Conservation (phyloP, 257 asterid species). For the Penstemon barbatus region DNA sequence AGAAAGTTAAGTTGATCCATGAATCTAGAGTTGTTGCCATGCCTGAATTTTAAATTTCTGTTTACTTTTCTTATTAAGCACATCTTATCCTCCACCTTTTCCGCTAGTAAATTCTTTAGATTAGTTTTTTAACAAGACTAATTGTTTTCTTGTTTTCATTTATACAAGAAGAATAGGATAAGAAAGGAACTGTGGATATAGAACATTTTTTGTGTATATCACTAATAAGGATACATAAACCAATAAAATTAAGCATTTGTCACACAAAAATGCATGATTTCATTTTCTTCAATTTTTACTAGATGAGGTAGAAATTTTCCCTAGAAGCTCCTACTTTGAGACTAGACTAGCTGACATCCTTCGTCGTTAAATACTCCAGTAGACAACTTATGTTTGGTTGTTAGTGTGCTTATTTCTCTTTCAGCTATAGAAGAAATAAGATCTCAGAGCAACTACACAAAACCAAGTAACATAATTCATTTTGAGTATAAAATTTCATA, state of each 20-base stretch:
- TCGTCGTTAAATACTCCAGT: no score
- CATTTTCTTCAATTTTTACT: neutral
- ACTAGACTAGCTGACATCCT: no score
- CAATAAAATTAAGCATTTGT: neutral
- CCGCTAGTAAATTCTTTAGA: neutral
- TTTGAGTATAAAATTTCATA: neutral
- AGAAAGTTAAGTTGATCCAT: neutral
- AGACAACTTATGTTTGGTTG: no score
- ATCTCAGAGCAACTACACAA: neutral
- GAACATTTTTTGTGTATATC: neutral
- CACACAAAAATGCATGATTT: neutral
- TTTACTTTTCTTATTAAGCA: conserved; percentile 6
- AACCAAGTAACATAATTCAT: neutral
- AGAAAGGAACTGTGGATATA: neutral
- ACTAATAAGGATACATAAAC: neutral
- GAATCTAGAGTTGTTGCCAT: conserved; percentile 3
- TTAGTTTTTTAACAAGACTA: neutral
- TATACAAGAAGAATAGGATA: neutral
- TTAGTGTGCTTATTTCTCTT: no score
- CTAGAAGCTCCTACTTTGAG: no score
- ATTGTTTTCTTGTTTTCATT: neutral
- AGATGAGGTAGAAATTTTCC: no score
- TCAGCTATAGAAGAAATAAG: neutral
- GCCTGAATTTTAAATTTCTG: neutral
- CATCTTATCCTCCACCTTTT: neutral